Conservation (phyloP, 192 early-diverging fungal genomes). For the Haplosporangium gracile region DNA sequence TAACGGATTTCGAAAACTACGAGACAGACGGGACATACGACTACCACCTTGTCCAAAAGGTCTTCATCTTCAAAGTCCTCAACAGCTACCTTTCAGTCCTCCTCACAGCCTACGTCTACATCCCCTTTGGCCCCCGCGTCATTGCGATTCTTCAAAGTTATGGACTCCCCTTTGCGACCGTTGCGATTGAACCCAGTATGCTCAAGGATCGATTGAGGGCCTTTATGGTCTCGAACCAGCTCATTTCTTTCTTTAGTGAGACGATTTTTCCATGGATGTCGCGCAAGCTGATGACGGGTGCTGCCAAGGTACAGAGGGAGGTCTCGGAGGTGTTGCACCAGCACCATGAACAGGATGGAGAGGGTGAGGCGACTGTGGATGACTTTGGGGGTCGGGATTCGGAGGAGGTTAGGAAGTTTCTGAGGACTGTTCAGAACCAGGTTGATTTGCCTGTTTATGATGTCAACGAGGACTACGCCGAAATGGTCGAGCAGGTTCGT, state of each 20-base stretch:
- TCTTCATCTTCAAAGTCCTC: conserved; percentile 89
- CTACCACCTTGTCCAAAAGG: conserved; percentile 80
- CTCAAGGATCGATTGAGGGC: conserved; percentile 74
- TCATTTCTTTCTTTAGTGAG: conserved; percentile 82
- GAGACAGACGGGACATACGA: conserved; percentile 80
- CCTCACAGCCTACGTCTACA: conserved; percentile 87
- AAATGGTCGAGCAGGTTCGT: conserved; percentile 89
- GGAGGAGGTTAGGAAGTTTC: conserved; percentile 53
- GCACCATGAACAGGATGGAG: conserved; percentile 14
- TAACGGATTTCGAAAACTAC: conserved; percentile 91
- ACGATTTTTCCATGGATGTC: conserved; percentile 77
- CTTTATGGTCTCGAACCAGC: conserved; percentile 88
- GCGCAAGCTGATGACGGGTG: conserved; percentile 53
- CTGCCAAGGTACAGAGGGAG: conserved; percentile 49
- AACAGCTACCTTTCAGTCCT: conserved; percentile 87
- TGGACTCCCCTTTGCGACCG: conserved; percentile 50
- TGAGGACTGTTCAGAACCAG: conserved; percentile 69
- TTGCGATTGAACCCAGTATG: conserved; percentile 66
- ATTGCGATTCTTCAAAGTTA: conserved; percentile 61
- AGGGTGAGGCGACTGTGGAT: neutral
- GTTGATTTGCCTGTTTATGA: conserved; percentile 80
- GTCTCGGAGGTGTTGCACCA: conserved; percentile 44
- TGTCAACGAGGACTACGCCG: conserved; percentile 90
- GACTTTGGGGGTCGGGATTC: conserved; percentile 20
- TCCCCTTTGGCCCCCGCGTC: conserved; percentile 83